Evolutionary conservation across 202 grass and related monocot species (phyloP), one percentile per base, ranked within the genome.

Genomic region (Carex arenaria): DNA sequence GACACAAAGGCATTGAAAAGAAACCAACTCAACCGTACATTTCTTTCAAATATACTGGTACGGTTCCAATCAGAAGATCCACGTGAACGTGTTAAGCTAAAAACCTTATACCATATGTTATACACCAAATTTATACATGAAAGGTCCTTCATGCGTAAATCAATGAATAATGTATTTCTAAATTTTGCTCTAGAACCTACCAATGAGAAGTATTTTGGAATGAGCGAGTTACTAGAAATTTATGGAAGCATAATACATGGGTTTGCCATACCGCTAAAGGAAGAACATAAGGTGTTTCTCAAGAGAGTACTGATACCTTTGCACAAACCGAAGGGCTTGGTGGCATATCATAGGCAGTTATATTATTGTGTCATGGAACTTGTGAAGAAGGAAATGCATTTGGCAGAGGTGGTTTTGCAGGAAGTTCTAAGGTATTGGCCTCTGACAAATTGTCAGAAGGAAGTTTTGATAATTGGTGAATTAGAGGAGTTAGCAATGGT

Each of bases 241-340:
- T 95, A 84, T 83, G 89, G 93, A 68, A 98, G 95, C 87, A 95
- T 98, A 85, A 89, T 98, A 89, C 87, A 90, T 79, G 92, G 92
- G 61, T 95, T 95, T 81, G 89, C 86, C 5, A 82, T 95, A 87
- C 92, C 92, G 61, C 86, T 98, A 40, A 98, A 95, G 86, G 89
- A 91, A 61, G 95, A 94, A 87, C 90, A 94, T 85, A 79, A 88
- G 31, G 61, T 18, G 62, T 95, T 98, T 87, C 76, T 98, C 74
- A 49, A 43, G 4, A 83, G 90, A 31, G 93, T 98, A 78, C 85
- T 98, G 69, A 26, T 98, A 84, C 95, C 93, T 61, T 85, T 98
- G 87, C 95, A 98, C 85, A 84, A 90, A 11, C 80, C 93, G 0
- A 22, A 88, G 5, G 85, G 89, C 67, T 62, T 82, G n/a, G 78